phyloP scores from a whole-genome alignment of 257 asterid species.

The Lycium barbarum region DNA sequence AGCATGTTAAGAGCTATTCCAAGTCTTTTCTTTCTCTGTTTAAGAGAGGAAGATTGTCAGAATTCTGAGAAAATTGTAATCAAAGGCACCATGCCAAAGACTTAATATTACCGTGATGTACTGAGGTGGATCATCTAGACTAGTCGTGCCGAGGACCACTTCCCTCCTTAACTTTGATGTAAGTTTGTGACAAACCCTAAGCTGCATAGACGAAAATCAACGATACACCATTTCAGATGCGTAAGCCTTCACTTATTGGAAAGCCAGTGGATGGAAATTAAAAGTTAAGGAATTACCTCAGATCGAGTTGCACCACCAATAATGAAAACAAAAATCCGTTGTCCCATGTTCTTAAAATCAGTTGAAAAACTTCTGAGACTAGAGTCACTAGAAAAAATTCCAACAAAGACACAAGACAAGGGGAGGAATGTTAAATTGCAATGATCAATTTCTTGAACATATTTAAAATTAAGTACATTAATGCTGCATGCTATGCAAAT shows the following conservation, averaged over 20 bases:
- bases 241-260: not conserved
- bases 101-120: conserved; percentile 69
- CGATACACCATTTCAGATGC: conserved; percentile 16
- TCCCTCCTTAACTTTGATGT: conserved; percentile 86
- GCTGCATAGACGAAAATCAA: conserved; percentile 53
- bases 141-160: conserved; percentile 92
- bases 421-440: not conserved
- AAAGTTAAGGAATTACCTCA: conserved; percentile 59
- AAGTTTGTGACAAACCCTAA: conserved; percentile 91
- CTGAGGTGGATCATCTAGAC: conserved; percentile 87
- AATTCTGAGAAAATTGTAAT: not conserved
- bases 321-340: conserved; percentile 81
- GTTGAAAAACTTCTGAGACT: conserved; percentile 53
- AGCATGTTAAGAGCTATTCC: not conserved
- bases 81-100: not conserved
- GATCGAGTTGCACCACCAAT: conserved; percentile 99
- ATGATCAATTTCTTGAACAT: not conserved
- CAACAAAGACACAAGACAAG: conserved; percentile 32
- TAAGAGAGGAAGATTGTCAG: not conserved
- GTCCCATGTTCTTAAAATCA: conserved; percentile 90
- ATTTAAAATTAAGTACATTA: not conserved
- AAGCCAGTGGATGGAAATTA: conserved; percentile 23
- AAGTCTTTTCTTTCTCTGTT: not conserved
- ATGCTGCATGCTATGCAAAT: conserved; percentile 11
- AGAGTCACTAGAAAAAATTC: conserved; percentile 67